These are phyloP conservation scores for Remersonia thermophila DNA, from an alignment of 2,329 filamentous ascomycete genomes.

Conservation along the genomic window DNA sequence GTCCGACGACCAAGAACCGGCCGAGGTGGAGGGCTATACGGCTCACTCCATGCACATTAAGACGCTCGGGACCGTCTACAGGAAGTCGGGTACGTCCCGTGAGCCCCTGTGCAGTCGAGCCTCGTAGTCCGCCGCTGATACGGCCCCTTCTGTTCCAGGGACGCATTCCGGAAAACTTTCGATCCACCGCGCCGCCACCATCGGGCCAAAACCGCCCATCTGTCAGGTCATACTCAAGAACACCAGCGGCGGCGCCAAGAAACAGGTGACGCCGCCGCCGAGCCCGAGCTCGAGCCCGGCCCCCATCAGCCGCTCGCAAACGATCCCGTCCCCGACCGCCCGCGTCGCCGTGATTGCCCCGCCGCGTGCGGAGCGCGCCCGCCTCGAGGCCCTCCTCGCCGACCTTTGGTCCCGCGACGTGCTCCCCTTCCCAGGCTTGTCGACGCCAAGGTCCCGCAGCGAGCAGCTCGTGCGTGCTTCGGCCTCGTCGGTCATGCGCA, in stretches of 20 bases:
- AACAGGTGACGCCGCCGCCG: slow-evolving; percentile 24
- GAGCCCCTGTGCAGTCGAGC: background rate
- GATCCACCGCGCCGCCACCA: slow-evolving; percentile 64
- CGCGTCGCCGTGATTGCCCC: slow-evolving; percentile 60
- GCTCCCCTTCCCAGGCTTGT: slow-evolving; percentile 71
- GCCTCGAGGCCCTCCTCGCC: slow-evolving; percentile 59
- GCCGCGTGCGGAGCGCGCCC: slow-evolving; percentile 59
- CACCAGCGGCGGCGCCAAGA: slow-evolving; percentile 58
- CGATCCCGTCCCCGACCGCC: slow-evolving; percentile 56
- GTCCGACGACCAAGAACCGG: slow-evolving; percentile 31
- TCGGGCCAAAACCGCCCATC: slow-evolving; percentile 53
- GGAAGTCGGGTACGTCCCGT: slow-evolving; percentile 47
- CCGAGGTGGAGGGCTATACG: too few relatives aligned
- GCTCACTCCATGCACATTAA: slow-evolving; percentile 45
- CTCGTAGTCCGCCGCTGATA: background rate
- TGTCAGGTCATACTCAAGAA: slow-evolving; percentile 80
- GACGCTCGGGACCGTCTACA: slow-evolving; percentile 62
- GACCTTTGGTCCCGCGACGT: slow-evolving; percentile 78
- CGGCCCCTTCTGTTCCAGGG: slow-evolving; percentile 26
- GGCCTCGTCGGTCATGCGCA: slow-evolving; percentile 79
- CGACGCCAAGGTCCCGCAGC: slow-evolving; percentile 46
- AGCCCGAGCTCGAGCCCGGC: slow-evolving; percentile 23
- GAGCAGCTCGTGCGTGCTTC: slow-evolving; percentile 64
- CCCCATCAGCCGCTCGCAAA: slow-evolving; percentile 66
- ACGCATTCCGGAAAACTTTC: slow-evolving; percentile 58